phyloP scores from a whole-genome alignment of 1,284 basidiomycete genomes.

The Puccinia triticina region DNA sequence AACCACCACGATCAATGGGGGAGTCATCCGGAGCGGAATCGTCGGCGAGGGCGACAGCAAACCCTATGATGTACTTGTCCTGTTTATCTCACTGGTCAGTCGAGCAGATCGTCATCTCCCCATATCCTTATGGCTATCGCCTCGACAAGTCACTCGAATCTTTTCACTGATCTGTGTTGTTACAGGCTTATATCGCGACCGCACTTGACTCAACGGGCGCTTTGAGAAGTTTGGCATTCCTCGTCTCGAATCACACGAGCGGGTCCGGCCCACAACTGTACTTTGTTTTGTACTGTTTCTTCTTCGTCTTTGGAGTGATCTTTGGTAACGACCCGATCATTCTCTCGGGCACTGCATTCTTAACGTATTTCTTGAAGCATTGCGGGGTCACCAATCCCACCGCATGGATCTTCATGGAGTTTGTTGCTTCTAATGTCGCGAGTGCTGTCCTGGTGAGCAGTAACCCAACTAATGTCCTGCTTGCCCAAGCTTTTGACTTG shows the following conservation, averaged over 20 bases:
- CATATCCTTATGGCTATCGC: neutral
- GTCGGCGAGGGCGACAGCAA: slow-evolving; percentile 70
- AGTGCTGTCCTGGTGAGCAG: slow-evolving; percentile 60
- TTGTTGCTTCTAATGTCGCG: slow-evolving; percentile 76
- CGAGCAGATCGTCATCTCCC: neutral
- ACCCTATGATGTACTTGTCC: slow-evolving; percentile 88
- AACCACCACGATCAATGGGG: slow-evolving; percentile 70
- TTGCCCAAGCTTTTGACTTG: slow-evolving; percentile 49
- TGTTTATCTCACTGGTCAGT: slow-evolving; percentile 75
- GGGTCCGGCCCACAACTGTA: slow-evolving; percentile 71
- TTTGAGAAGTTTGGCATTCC: slow-evolving; percentile 81
- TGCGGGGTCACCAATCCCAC: slow-evolving; percentile 68
- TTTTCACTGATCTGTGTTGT: neutral
- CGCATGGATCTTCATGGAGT: slow-evolving; percentile 72
- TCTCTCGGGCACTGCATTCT: slow-evolving; percentile 73
- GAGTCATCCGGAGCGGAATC: slow-evolving; percentile 70
- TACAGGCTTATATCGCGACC: slow-evolving; percentile 82
- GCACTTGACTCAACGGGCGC: slow-evolving; percentile 88
- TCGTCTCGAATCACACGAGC: slow-evolving; percentile 75
- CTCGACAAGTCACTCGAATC: neutral
- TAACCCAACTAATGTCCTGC: slow-evolving; percentile 50
- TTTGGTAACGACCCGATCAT: slow-evolving; percentile 74
- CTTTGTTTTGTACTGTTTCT: slow-evolving; percentile 76
- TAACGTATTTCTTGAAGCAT: slow-evolving; percentile 80
- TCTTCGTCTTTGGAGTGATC: slow-evolving; percentile 75